Base-by-base conservation (phyloP, 495 filamentous ascomycete species). In the Talaromyces thailandensis region DNA sequence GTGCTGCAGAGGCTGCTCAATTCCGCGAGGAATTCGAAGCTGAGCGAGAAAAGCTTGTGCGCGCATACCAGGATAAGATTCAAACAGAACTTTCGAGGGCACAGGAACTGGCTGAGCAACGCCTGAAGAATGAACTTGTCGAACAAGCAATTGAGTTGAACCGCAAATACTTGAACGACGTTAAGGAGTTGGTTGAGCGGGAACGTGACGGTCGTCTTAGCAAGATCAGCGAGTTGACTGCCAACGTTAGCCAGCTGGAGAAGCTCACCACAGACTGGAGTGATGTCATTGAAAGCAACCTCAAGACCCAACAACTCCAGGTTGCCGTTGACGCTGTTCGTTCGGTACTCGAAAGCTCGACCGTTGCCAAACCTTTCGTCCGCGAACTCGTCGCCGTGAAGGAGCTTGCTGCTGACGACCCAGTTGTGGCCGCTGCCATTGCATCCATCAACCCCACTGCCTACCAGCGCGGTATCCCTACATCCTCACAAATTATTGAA, bases 321-420 rank as follows among this genome's bases (percentile, higher is more conserved):
- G 91, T 97, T 43, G 94, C 94, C 4, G 88, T 98, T 28, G 95
- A 98, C 66, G 91, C 93, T 40, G 91, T 98, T 6, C 88, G 90
- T 45, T 84, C 89, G 64, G 86, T 85, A 53, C 84, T 96, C 23
- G 88, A 91, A 70, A 87, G 87, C 52, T 77, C 86, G 14, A 79
- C 86, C 52, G 82, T 84, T 63, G 87, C 93, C 43, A 83, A 86
- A 24, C 94, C 94, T 0, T 98, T 98, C 72, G 79, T 95, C 64
- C 84, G 84, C 57, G 94, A 98, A 75, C 83, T 98, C 3, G 91
- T 93, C 18, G 94, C 95, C 26, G 81, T 98, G 50, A 97, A 97
- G 77, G 92, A 96, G 73, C 86, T 96, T 65, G 91, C 92, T 23
- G 76, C 80, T 18, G 87, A 91, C 45, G 89, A 96, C 70, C 74